Evolutionary conservation across 2,329 filamentous ascomycete genomes (phyloP).

Genomic region (Davidsoniella australis): DNA sequence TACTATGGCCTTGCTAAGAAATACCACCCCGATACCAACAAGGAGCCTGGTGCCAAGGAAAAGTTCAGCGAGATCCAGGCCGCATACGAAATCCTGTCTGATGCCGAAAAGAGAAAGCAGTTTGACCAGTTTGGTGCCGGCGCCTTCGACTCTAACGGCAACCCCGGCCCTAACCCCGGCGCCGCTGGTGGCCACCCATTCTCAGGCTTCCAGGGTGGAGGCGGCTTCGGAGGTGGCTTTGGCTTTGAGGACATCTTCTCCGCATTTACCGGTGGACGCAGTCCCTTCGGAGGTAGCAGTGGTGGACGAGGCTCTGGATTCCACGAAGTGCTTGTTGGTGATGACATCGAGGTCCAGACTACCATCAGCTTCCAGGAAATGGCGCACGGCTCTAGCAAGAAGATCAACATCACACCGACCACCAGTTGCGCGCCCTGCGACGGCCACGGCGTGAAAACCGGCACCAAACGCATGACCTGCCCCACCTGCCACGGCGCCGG

Average conservation of each 20-base stretch:
- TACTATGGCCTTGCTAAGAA: constrained; percentile 98
- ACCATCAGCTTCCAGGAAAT: constrained; percentile 93
- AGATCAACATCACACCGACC: constrained; percentile 72
- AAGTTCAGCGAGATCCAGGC: constrained; percentile 85
- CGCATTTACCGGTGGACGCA: constrained; percentile 50
- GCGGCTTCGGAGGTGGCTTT: constrained; percentile 66
- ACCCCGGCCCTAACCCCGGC: constrained; percentile 21
- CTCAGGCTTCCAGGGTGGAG: constrained; percentile 40
- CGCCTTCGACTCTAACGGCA: constrained; percentile 65
- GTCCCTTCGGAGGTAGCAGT: constrained; percentile 37
- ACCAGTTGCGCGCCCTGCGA: constrained; percentile 66
- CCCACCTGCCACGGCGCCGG: constrained; percentile 73
- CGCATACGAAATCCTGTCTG: constrained; percentile 84
- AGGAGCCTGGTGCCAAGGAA: constrained; percentile 82
- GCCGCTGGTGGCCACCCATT: constrained; percentile 47
- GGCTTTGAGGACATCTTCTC: constrained; percentile 95
- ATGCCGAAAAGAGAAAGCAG: constrained; percentile 80
- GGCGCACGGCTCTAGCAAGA: constrained; percentile 75
- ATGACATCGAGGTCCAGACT: constrained; percentile 88
- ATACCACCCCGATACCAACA: constrained; percentile 95
- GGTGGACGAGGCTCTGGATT: constrained; percentile 51
- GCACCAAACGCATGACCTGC: constrained; percentile 56
- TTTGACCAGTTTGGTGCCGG: constrained; percentile 82
- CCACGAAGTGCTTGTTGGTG: constrained; percentile 72
- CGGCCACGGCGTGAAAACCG: constrained; percentile 71